Conservation (phyloP, 2,329 filamentous ascomycete genomes). For the Stachybotrys chartarum region DNA sequence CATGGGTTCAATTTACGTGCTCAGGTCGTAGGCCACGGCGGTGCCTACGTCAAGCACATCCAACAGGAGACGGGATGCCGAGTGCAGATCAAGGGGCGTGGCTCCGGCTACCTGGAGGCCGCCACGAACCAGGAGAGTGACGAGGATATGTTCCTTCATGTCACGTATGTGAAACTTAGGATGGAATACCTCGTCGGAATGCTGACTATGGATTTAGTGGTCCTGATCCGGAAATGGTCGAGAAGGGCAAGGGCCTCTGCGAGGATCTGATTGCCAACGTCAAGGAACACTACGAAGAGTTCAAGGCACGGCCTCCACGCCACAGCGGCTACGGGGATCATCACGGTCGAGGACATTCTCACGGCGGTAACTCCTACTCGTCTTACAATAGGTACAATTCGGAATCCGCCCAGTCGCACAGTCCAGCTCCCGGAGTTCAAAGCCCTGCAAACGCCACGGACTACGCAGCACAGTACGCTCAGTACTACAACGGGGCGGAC, state of each 20-base stretch:
- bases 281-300: constrained; percentile 80
- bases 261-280: constrained; percentile 83
- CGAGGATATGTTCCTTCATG: constrained; percentile 93
- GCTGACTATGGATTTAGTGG: constrained; percentile 46
- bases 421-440: constrained; percentile 22
- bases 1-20: constrained; percentile 93
- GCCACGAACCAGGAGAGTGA: constrained; percentile 87
- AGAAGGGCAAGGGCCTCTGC: constrained; percentile 81
- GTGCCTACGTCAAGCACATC: constrained; percentile 96
- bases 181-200: background rate
- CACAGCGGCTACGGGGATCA: constrained; percentile 24
- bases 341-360: constrained; percentile 24
- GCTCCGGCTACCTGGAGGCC: constrained; percentile 88
- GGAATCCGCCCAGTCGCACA: constrained; percentile 24
- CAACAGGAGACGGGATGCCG: constrained; percentile 92
- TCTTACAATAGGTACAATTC: constrained; percentile 21
- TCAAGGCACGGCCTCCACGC: constrained; percentile 67
- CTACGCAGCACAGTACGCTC: constrained; percentile 75
- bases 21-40: constrained; percentile 90
- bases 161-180: constrained; percentile 58
- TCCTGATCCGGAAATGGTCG: constrained; percentile 79
- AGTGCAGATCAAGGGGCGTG: constrained; percentile 95
- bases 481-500: constrained; percentile 70
- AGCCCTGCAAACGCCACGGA: constrained; percentile 35
- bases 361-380: constrained; percentile 24